Conservation (phyloP, 2,329 filamentous ascomycete genomes). For the Aureobasidium subglaciale region DNA sequence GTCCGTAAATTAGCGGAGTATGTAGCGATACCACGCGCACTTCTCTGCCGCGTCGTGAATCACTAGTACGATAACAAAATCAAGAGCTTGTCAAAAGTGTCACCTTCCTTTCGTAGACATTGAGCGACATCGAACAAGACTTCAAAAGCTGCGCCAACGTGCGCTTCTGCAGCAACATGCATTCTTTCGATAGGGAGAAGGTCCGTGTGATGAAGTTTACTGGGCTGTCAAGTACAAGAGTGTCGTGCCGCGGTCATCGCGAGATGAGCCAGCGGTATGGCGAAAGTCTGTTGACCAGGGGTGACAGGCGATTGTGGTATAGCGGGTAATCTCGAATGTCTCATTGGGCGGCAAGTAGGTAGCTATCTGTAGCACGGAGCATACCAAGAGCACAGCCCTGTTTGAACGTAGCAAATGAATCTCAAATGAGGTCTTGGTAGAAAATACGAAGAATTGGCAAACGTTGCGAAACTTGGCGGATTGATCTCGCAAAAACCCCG, state of each 20-base stretch:
- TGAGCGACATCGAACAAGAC: not conserved
- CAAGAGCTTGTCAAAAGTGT: not conserved
- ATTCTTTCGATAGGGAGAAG: not conserved
- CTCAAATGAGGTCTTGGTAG: not conserved
- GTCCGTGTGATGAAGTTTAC: not conserved
- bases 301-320: not conserved
- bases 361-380: not conserved
- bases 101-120: conserved; percentile 1
- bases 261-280: not conserved
- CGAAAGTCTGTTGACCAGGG: not conserved
- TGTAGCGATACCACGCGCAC: not conserved
- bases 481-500: not conserved
- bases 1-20: not conserved
- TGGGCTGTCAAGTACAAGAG: not conserved
- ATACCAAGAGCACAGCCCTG: conserved; percentile 10
- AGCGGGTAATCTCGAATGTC: not conserved
- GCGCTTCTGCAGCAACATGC: not conserved
- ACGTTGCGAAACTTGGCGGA: not conserved
- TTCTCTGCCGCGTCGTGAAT: not conserved
- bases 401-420: too few relatives aligned
- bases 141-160: not conserved
- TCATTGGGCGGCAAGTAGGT: not conserved
- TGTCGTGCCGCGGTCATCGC: not conserved
- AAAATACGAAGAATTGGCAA: not conserved
- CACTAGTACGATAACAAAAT: not conserved